phyloP scores from a whole-genome alignment of 441 rosid species.

The Populus tomentosa region DNA sequence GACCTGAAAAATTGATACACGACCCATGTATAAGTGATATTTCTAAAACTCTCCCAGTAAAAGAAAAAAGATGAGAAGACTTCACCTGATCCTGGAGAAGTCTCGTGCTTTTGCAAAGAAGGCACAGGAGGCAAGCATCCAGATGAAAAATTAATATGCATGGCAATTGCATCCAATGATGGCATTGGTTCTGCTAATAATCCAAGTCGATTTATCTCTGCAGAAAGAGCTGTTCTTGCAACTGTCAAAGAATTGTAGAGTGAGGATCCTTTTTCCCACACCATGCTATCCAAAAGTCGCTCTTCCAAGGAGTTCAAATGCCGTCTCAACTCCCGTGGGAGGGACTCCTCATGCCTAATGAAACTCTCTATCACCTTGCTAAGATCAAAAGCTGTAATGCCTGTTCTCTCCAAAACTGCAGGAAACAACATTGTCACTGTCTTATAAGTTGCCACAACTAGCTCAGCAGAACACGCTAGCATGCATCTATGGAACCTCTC shows the following conservation, averaged over 20 bases:
- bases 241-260: slow-evolving; percentile 91
- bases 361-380: slow-evolving; percentile 99
- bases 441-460: slow-evolving; percentile 91
- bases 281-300: slow-evolving; percentile 96
- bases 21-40: background rate
- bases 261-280: slow-evolving; percentile 97
- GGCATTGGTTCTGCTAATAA: slow-evolving; percentile 98
- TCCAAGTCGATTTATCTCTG: slow-evolving; percentile 72
- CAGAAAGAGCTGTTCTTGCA: slow-evolving; percentile 72
- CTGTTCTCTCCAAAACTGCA: slow-evolving; percentile 93
- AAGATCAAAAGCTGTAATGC: slow-evolving; percentile 97
- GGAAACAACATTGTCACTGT: slow-evolving; percentile 94
- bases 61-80: background rate
- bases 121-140: slow-evolving; percentile 47
- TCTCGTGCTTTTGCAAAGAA: slow-evolving; percentile 59
- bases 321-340: slow-evolving; percentile 95
- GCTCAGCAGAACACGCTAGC: slow-evolving; percentile 98
- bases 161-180: slow-evolving; percentile 87
- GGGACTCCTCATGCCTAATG: slow-evolving; percentile 91
- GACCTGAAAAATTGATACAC: slow-evolving; percentile 49
- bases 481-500: slow-evolving; percentile 99
- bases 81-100: slow-evolving; percentile 41
- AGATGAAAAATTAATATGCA: slow-evolving; percentile 58
- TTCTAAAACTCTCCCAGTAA: background rate
- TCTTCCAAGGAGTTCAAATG: slow-evolving; percentile 97